Evolutionary conservation across 2,329 filamentous ascomycete species (phyloP).

Genomic region (Ceratocystis alfenasii): DNA sequence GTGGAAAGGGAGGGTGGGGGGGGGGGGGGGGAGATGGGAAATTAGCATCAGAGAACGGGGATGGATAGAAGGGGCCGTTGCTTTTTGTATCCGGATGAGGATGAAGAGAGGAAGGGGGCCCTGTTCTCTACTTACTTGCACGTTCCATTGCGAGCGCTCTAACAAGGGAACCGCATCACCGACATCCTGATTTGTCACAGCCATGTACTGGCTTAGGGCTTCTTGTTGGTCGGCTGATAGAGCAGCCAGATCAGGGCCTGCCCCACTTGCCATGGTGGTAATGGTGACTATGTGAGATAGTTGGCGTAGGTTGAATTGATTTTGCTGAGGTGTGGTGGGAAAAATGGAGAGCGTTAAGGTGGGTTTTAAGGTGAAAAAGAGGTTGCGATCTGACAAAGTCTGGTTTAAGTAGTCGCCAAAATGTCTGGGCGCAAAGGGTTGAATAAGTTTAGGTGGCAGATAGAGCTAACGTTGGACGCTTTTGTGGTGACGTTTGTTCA

Average conservation of each 20-base stretch:
- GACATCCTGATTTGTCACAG: conserved; percentile 73
- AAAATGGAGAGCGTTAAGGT: neutral
- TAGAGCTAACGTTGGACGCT: neutral
- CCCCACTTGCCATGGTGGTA: conserved; percentile 29
- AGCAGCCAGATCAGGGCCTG: conserved; percentile 49
- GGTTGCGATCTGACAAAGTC: neutral
- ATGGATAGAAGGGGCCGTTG: neutral
- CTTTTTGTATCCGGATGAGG: neutral
- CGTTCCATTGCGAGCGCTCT: conserved; percentile 87
- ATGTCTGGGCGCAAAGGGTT: neutral
- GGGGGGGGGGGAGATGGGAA: neutral
- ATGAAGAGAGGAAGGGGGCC: neutral
- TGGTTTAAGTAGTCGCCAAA: neutral
- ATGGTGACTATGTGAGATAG: neutral
- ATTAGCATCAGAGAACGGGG: neutral
- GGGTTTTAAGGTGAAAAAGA: neutral
- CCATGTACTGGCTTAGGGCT: conserved; percentile 75
- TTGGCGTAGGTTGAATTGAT: no score
- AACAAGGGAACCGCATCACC: conserved; percentile 68
- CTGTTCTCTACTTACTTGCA: conserved; percentile 50
- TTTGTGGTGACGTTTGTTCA: conserved; percentile 11
- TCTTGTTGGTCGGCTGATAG: conserved; percentile 61
- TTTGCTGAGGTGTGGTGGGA: neutral
- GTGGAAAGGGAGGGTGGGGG: no score
- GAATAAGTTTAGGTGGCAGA: conserved; percentile 7